These are phyloP conservation scores for Myxozyma vanderwaltii DNA, from an alignment of 805 yeast species.

Conservation along the genomic window DNA sequence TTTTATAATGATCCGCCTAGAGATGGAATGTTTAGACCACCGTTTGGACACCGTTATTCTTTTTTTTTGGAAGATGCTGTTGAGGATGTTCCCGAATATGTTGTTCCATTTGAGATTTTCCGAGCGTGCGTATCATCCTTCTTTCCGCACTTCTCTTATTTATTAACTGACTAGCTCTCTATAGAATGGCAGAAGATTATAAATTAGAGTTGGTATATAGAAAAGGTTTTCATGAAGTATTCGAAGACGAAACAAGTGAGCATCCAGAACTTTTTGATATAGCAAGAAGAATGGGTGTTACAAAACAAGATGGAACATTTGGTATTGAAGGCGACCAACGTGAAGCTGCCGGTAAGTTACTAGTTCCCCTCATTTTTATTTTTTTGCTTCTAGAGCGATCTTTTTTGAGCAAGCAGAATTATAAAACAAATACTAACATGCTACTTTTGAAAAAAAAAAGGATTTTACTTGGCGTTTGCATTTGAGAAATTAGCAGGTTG, in stretches of 20 bases:
- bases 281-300: slow-evolving; percentile 49
- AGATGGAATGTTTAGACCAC: slow-evolving; percentile 69
- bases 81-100: slow-evolving; percentile 94
- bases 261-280: slow-evolving; percentile 37
- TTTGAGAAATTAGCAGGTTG: slow-evolving; percentile 1
- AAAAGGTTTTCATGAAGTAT: slow-evolving; percentile 78
- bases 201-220: slow-evolving; percentile 71
- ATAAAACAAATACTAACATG: no score
- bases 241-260: slow-evolving; percentile 76
- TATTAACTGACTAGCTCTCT: not conserved
- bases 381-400: slow-evolving; percentile 15
- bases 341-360: slow-evolving; percentile 85
- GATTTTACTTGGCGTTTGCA: not conserved
- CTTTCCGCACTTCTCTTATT: not conserved
- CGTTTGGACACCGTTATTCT: slow-evolving; percentile 81
- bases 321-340: slow-evolving; percentile 89
- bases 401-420: no score
- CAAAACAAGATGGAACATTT: slow-evolving; percentile 73
- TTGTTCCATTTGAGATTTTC: slow-evolving; percentile 89
- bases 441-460: no score
- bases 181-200: slow-evolving; percentile 74
- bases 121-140: slow-evolving; percentile 46
- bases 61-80: slow-evolving; percentile 90
- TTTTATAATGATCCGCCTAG: slow-evolving; percentile 79
- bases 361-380: slow-evolving; percentile 64